Conservation (phyloP, 2,329 filamentous ascomycete genomes). For the Pleomassaria siparia region DNA sequence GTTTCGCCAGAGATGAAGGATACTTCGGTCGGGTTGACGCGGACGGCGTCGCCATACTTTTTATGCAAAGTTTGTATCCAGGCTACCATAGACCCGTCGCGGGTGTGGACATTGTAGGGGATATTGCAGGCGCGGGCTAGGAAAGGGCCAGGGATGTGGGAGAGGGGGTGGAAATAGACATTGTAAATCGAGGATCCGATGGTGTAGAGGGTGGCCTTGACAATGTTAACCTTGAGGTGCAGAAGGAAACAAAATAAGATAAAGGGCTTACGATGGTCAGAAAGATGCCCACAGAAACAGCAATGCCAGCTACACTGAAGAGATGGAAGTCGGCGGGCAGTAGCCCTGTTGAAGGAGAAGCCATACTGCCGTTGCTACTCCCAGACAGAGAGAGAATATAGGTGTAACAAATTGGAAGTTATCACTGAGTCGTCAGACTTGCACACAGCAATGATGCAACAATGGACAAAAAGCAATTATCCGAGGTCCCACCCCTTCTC, state of each 20-base stretch:
- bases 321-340: conserved; percentile 10
- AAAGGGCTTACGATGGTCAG: conserved; percentile 12
- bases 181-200: conserved; percentile 35
- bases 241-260: not conserved
- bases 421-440: too few species aligned
- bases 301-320: conserved; percentile 14
- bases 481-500: too few species aligned
- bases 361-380: conserved; percentile 2
- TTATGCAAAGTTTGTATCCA: conserved; percentile 39
- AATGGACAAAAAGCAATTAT: too few species aligned
- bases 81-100: conserved; percentile 26
- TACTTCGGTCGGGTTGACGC: conserved; percentile 45
- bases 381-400: too few species aligned
- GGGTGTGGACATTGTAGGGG: conserved; percentile 31
- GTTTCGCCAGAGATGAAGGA: conserved; percentile 48
- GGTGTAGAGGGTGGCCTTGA: conserved; percentile 16
- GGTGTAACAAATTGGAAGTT: too few species aligned
- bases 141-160: conserved; percentile 47
- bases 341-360: not conserved
- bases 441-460: too few species aligned
- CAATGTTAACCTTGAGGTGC: not conserved
- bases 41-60: conserved; percentile 47
- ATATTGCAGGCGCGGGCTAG: conserved; percentile 33
- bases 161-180: conserved; percentile 48
- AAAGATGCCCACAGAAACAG: conserved; percentile 12